Evolutionary conservation across 192 early-diverging fungal species (phyloP).

Genomic region (Chytriomyces hyalinus): DNA sequence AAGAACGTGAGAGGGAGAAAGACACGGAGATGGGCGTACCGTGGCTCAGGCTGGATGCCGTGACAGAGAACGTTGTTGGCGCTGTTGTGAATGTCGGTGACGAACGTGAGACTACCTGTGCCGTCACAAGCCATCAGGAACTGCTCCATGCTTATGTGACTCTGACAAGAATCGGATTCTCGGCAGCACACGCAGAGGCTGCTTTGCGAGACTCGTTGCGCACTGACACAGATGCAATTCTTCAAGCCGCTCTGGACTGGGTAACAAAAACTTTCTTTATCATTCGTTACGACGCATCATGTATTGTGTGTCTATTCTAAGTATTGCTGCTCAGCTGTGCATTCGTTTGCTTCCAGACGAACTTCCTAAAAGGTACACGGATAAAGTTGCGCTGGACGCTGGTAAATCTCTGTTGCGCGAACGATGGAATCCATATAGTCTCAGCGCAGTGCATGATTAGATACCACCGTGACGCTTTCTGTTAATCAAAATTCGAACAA

Average conservation of each 20-base stretch:
- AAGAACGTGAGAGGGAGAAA: no score
- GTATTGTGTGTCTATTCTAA: not conserved
- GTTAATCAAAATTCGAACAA: not conserved
- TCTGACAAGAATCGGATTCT: slow-evolving; percentile 2
- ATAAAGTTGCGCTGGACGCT: slow-evolving; percentile 15
- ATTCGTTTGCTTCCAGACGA: slow-evolving; percentile 9
- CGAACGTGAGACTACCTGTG: not conserved
- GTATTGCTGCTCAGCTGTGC: slow-evolving; percentile 15
- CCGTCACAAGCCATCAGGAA: not conserved
- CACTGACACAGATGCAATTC: not conserved
- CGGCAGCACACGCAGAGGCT: not conserved
- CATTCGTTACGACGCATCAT: not conserved
- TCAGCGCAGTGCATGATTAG: not conserved
- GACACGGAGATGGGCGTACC: not conserved
- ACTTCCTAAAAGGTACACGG: slow-evolving; percentile 22
- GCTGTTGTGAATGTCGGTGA: not conserved
- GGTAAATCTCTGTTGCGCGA: not conserved
- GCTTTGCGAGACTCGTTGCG: not conserved
- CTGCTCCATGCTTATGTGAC: not conserved
- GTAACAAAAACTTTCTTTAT: not conserved
- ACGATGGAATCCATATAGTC: not conserved
- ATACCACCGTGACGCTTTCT: not conserved
- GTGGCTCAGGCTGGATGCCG: not conserved
- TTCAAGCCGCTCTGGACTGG: slow-evolving; percentile 5
- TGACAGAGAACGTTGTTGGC: not conserved